phyloP scores from a whole-genome alignment of 2,329 filamentous ascomycete species.

The Cladophialophora bantiana region DNA sequence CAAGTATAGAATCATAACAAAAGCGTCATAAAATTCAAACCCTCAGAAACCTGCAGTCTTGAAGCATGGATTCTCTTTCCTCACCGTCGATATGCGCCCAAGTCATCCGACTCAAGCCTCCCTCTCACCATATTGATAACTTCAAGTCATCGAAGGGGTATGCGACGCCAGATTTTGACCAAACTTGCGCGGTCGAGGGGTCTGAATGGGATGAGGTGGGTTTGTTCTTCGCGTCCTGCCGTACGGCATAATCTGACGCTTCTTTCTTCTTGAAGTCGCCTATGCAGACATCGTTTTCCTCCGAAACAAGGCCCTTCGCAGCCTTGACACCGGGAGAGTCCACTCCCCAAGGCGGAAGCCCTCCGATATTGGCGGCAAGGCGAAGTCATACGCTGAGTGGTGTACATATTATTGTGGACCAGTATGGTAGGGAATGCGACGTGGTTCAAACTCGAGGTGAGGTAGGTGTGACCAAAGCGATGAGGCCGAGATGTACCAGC shows the following conservation, averaged over 20 bases:
- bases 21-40: not conserved
- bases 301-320: not conserved
- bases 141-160: not conserved
- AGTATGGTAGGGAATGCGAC: constrained; percentile 13
- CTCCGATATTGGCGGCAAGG: not conserved
- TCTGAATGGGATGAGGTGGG: not conserved
- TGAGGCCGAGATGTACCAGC: not conserved
- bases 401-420: constrained; percentile 1
- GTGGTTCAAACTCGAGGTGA: constrained; percentile 16
- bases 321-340: not conserved
- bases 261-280: not conserved
- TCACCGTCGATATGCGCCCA: not conserved
- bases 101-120: not conserved
- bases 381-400: not conserved
- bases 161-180: not conserved
- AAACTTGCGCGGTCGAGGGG: not conserved
- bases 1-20: not conserved
- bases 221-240: not conserved
- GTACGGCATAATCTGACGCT: not conserved
- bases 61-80: not conserved
- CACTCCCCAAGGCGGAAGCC: not conserved
- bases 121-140: not conserved
- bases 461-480: not conserved
- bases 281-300: not conserved
- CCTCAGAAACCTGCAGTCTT: not conserved